phyloP scores from a whole-genome alignment of 1,284 basidiomycete species.

The Hypsizygus ulmarius region DNA sequence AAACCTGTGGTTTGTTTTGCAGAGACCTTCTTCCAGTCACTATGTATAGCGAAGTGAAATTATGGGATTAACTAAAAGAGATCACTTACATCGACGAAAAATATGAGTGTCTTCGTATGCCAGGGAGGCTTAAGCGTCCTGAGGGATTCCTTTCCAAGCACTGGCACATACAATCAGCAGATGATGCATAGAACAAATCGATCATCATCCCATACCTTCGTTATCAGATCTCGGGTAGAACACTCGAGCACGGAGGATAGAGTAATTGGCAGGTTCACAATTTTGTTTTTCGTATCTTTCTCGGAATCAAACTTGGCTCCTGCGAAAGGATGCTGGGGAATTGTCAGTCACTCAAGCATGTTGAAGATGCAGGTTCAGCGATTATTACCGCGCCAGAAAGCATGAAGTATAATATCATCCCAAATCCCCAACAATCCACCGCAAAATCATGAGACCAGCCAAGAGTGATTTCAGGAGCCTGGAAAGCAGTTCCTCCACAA shows the following conservation, averaged over 20 bases:
- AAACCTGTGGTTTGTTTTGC: slow-evolving; percentile 23
- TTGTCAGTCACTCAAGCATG: background rate
- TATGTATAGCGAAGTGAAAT: slow-evolving; percentile 18
- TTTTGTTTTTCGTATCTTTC: slow-evolving; percentile 22
- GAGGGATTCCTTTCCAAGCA: slow-evolving; percentile 56
- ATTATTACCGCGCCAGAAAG: slow-evolving; percentile 52
- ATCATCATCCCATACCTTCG: slow-evolving; percentile 28
- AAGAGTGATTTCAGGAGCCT: slow-evolving; percentile 71
- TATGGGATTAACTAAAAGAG: background rate
- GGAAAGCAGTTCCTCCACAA: slow-evolving; percentile 44
- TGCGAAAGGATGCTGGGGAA: slow-evolving; percentile 29
- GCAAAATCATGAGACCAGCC: slow-evolving; percentile 70
- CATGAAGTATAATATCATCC: slow-evolving; percentile 74
- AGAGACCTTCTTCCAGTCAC: slow-evolving; percentile 43
- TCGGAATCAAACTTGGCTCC: slow-evolving; percentile 11
- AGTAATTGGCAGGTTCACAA: slow-evolving; percentile 26
- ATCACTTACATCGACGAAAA: slow-evolving; percentile 44
- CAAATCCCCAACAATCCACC: slow-evolving; percentile 85
- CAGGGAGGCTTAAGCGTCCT: slow-evolving; percentile 37
- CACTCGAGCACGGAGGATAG: slow-evolving; percentile 30
- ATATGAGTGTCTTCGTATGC: slow-evolving; percentile 44
- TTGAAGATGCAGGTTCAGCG: background rate
- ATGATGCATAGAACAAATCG: background rate
- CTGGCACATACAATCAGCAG: slow-evolving; percentile 25
- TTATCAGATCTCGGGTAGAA: slow-evolving; percentile 38